Evolutionary conservation across 2,329 filamentous ascomycete species (phyloP), one percentile per base, ranked within the genome.

Genomic region (Aspergillus pseudoglaucus): DNA sequence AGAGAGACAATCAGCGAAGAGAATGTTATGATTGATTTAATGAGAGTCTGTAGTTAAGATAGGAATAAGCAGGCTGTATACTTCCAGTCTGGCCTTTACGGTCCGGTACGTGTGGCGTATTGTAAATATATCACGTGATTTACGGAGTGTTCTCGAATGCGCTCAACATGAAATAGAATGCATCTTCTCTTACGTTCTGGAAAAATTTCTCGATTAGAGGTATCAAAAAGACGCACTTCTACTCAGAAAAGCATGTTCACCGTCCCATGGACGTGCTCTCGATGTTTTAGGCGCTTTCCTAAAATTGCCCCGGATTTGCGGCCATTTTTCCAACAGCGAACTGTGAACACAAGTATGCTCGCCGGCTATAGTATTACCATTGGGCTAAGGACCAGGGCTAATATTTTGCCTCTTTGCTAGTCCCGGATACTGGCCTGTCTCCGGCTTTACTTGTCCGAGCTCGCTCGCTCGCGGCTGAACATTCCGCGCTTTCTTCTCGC

Each of bases 391-490:
- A 39, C 35, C 3, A 15, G 35, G n/a, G 60, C 55, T 60, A 49
- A 51, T 43, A 33, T 41, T 10, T 23, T 2, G 25, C 9, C 25
- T 30, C 9, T 30, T 30, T 30, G n/a, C 35, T 37, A 57, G 50
- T 44, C 42, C 20, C 52, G 63, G 59, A 59, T 52, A 45, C 52
- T 59, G 61, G 64, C 23, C 63, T 83, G 41, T 80, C 80, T 17
- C 72, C 78, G 30, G 72, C 75, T 14, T 68, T 84, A 8, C 71
- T 85, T 23, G 68, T 69, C 3, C 70, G 80, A 54, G 81, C 81
- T 42, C 76, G 78, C 53, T 63, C 71, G 25, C 65, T 84, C 20
- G 75, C 78, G 12, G 58, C 68, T 15, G 80, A 84, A 59, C 78
- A 84, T 66, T 66, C 71, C 6, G 63, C 66, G n/a, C 70, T 84